Evolutionary conservation across 129 eudicot genomes (phyloP), one percentile per base, ranked within the genome.

Genomic region (Ambrosia artemisiifolia): DNA sequence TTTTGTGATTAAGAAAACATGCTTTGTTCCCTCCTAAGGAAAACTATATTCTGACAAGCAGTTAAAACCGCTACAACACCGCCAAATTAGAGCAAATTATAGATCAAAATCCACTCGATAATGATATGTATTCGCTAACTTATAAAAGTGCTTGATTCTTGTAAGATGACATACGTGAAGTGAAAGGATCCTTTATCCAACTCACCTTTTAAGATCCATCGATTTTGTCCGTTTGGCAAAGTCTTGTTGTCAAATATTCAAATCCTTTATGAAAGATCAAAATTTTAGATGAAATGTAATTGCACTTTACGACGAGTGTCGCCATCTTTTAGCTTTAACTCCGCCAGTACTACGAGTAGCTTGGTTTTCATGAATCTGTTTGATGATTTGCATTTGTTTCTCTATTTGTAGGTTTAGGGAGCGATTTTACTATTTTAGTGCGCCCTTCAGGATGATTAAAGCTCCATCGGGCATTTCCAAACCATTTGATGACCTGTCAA

Each of bases 391-490:
- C 40, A 57, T 72, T 46, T 54, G 47, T 32, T 48, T 75, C 78
- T 56, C 83, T 76, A 72, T 75, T 79, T 78, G 17, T 53, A 57
- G 56, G 72, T 54, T 54, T 54, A 18, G 7, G 42, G 33, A 48
- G 51, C 48, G 69, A n/a, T 79, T 69, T 35, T 5, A 60, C 65
- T 33, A 18, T 60, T 57, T 71, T 53, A 55, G 50, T 34, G 46
- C 72, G 71, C 20, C 78, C 66, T 56, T 36, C 65, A n/a, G 75
- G 65, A 62, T 85, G 93, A 65, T 81, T 86, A 67, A 65, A 77
- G 79, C 91, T 87, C 95, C 96, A 84, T 40, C 98, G 96, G 13
- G 96, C 85, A 86, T 88, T 84, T 63, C 70, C 91, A 78, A 94
- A 94, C 98, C 98, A 94, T 74, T 86, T 94, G 68, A 38, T 63